A percentile compares a stretch with the other conserved stretches of the same genome.
Evolutionary conservation across 306 rosid species (phyloP).

Genomic region (Acacia melanoxylon): DNA sequence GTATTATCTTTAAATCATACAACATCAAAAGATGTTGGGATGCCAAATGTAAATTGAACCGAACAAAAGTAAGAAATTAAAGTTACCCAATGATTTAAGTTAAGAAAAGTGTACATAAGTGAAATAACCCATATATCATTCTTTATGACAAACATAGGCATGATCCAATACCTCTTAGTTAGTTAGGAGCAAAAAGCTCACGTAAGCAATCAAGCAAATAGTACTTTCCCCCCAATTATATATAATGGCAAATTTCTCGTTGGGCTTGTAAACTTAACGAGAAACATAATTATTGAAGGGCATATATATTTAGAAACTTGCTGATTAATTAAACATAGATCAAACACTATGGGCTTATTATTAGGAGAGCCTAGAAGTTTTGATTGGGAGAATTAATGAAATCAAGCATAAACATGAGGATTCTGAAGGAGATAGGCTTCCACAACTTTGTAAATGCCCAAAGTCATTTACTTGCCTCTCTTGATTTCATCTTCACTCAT

Average conservation of each 20-base stretch:
- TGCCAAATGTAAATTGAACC: neutral
- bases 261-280: neutral
- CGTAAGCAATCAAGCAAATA: no score
- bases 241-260: neutral
- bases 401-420: constrained; percentile 35
- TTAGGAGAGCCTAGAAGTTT: neutral
- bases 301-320: neutral
- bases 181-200: no score
- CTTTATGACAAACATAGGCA: no score
- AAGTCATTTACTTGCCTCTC: constrained; percentile 37
- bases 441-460: constrained; percentile 32
- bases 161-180: no score
- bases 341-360: no score
- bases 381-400: neutral
- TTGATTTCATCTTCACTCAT: constrained; percentile 45
- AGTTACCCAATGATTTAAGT: neutral
- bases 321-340: neutral
- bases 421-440: constrained; percentile 37
- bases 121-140: no score
- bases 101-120: no score
- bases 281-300: neutral
- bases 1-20: neutral
- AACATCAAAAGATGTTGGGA: neutral
- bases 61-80: no score
- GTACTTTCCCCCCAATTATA: no score